Evolutionary conservation across 2,329 filamentous ascomycete genomes (phyloP).

Genomic region (Grosmannia clavigera): DNA sequence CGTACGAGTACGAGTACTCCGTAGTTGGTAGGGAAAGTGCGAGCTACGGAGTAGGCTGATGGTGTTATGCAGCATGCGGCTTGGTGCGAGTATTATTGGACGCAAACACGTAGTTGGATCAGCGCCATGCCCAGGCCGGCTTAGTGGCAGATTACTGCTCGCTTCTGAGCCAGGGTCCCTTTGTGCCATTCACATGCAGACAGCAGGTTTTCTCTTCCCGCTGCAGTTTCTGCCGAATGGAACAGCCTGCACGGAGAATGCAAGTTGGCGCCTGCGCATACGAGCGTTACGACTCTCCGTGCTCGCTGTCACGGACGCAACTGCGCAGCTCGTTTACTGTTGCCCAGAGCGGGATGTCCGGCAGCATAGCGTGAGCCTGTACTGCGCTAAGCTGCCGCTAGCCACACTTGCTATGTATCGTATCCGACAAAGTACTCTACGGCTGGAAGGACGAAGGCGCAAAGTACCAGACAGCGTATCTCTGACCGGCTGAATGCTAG

Average conservation of each 20-base stretch:
- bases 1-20: too few relatives aligned
- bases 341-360: slow-evolving; percentile 1
- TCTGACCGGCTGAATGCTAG: background rate
- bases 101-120: background rate
- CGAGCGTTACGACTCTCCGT: background rate
- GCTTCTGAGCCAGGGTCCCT: background rate
- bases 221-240: too few relatives aligned
- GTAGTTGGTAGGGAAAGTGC: background rate
- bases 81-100: background rate
- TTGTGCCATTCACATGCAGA: background rate
- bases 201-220: background rate
- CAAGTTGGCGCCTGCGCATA: background rate
- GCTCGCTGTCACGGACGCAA: background rate
- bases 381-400: background rate
- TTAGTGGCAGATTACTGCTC: background rate
- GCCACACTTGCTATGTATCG: background rate
- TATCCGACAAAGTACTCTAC: background rate
- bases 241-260: too few relatives aligned
- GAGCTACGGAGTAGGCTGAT: background rate
- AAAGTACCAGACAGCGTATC: background rate
- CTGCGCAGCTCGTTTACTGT: background rate
- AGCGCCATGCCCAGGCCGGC: slow-evolving; percentile 6
- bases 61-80: background rate
- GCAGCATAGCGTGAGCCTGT: background rate
- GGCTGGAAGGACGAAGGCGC: background rate